Evolutionary conservation across 1,284 basidiomycete species (phyloP), one percentile per base, ranked within the genome.

Genomic region (Athelia psychrophila): DNA sequence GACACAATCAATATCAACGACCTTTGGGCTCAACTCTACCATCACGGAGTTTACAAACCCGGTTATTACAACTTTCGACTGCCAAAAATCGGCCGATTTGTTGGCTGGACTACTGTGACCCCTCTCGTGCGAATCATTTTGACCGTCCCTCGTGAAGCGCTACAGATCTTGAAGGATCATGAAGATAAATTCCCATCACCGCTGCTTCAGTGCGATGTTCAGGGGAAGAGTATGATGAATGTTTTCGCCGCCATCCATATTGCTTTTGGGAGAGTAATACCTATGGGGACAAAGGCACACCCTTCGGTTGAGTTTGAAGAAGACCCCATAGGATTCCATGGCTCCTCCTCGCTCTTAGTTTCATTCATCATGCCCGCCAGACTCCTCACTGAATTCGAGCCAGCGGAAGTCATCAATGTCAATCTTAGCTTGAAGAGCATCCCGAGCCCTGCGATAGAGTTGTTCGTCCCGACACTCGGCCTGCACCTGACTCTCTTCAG

Each of bases 1-100:
- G 68, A 68, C 47, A 57, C 57, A 1, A 52, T 66, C 36, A 65
- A 69, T 48, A 59, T 60, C 27, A 67, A 75, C 22, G 74, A 77
- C 33, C 51, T 75, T 8, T 64, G 56, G 47, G 56, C 58, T 5
- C 67, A 67, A 6, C 56, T 75, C 1, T 60, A 73, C 56, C 61
- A 61, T 4, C 60, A 68, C n/a, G 65, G 65, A 3, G 52, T 76
- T 1, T 59, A 67, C 53, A 62, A 63, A 0, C 54, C 57, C 30
- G 36, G 45, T 2, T 24, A 50, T 9, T 61, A 63, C 47, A 54
- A 42, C 6, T 42, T 8, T 42, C 16, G 20, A n/a, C 13, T 54
- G 4, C 50, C 52, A 20, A 59, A 54, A 23, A 51, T 55, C 8
- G 63, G 64, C 1, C 53, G 52, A 3, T 64, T 73, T 22, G 16